A percentile compares a stretch with the other conserved stretches of the same genome.
Evolutionary conservation across 1,139 yeast genomes (phyloP).

Genomic region (Candida glucosophila): DNA sequence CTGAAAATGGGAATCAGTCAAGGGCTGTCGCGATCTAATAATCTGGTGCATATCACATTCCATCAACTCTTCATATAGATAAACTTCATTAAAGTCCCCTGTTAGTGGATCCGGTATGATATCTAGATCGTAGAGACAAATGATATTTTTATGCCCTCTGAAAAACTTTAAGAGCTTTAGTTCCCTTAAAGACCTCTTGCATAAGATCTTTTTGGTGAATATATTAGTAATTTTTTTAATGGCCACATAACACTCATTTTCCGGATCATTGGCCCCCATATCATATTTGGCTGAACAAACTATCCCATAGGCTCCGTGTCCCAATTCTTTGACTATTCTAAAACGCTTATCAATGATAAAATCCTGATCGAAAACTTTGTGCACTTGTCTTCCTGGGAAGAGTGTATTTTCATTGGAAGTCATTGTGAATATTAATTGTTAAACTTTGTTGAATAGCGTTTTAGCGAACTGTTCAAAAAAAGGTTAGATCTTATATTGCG

Average conservation of each 20-base stretch:
- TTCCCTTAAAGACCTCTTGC: conserved; percentile 86
- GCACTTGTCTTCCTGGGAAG: conserved; percentile 29
- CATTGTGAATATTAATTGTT: too few relatives aligned
- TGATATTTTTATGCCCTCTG: conserved; percentile 87
- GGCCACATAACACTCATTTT: conserved; percentile 52
- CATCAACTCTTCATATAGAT: conserved; percentile 90
- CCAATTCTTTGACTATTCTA: conserved; percentile 80
- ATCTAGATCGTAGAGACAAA: conserved; percentile 89
- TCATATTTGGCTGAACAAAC: conserved; percentile 92
- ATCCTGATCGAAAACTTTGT: conserved; percentile 77
- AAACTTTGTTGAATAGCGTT: not conserved
- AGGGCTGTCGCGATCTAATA: conserved; percentile 85
- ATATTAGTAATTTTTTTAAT: conserved; percentile 91
- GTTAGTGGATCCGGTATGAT: conserved; percentile 66
- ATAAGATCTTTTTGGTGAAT: conserved; percentile 77
- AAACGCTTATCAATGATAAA: conserved; percentile 81
- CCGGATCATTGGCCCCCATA: conserved; percentile 36
- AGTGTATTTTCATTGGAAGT: conserved; percentile 2
- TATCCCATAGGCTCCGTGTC: conserved; percentile 96
- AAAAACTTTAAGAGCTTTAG: conserved; percentile 81
- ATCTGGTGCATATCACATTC: conserved; percentile 98
- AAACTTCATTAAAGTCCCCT: conserved; percentile 80
- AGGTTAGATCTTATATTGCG: too few relatives aligned
- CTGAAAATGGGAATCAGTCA: conserved; percentile 93
- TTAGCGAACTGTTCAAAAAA: too few relatives aligned